Conservation (phyloP, 257 asterid species). For the Primulina tabacum region DNA sequence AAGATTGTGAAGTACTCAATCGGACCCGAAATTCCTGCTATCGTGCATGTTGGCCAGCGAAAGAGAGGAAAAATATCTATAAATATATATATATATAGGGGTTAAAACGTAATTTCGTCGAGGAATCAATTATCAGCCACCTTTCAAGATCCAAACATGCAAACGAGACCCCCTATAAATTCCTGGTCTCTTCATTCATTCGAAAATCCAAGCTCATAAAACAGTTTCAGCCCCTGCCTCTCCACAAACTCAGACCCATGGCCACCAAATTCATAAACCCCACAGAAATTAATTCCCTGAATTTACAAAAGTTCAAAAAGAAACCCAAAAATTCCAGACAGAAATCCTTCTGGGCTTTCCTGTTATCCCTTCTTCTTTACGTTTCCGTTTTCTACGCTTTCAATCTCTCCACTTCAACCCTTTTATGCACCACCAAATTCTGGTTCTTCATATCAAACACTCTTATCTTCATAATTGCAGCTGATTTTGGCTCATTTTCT, state of each 20-base stretch:
- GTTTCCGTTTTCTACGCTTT: conserved; percentile 44
- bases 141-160: conserved; percentile 2
- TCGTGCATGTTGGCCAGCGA: background rate
- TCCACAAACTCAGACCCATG: conserved; percentile 9
- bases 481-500: conserved; percentile 48
- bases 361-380: conserved; percentile 37
- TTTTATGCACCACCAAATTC: conserved; percentile 51
- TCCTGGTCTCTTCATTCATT: conserved; percentile 10
- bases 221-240: too few species aligned
- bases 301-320: conserved; percentile 29
- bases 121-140: conserved; percentile 40
- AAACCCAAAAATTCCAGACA: conserved; percentile 30
- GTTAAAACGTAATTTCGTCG: conserved; percentile 5
- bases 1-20: conserved; percentile 10
- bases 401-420: conserved; percentile 50
- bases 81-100: background rate
- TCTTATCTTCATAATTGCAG: conserved; percentile 54
- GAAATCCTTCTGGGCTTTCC: conserved; percentile 46
- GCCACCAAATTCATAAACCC: conserved; percentile 26
- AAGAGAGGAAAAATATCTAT: background rate
- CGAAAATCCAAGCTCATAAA: background rate
- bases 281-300: conserved; percentile 21
- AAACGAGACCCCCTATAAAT: conserved; percentile 34
- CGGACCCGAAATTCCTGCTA: background rate
- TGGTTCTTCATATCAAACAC: conserved; percentile 71